A percentile compares a stretch with the other conserved stretches of the same genome.
phyloP scores from a whole-genome alignment of 2,329 filamentous ascomycete genomes.

The Fusarium foetens region DNA sequence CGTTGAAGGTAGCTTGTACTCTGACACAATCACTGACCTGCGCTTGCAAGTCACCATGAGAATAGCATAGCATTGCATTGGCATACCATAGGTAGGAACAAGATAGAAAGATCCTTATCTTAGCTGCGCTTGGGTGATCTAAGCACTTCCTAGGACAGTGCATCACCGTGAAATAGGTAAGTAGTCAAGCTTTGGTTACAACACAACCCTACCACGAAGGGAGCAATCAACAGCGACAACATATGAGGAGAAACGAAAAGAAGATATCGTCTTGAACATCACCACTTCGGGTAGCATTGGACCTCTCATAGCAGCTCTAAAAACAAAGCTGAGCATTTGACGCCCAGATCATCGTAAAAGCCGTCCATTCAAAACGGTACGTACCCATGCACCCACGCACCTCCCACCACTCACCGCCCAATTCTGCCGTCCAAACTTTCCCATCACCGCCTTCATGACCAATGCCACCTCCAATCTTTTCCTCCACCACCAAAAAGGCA shows the following conservation, averaged over 20 bases:
- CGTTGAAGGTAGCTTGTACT: fast-evolving
- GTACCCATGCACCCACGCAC: background rate
- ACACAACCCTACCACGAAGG: background rate
- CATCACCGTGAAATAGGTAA: background rate
- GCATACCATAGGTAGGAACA: background rate
- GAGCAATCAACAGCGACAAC: no score
- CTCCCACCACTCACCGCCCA: slow-evolving; percentile 32
- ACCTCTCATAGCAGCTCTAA: background rate
- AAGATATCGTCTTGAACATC: fast-evolving
- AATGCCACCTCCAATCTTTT: slow-evolving; percentile 39
- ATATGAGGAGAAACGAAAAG: background rate
- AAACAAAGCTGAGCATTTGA: background rate
- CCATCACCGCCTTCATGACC: slow-evolving; percentile 39
- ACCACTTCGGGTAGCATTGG: background rate
- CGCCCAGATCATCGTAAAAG: background rate
- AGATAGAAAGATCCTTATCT: background rate
- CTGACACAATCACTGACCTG: background rate
- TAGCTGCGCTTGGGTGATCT: background rate
- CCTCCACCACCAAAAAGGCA: slow-evolving; percentile 1
- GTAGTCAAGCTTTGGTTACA: background rate
- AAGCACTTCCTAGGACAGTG: no score
- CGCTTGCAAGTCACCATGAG: background rate
- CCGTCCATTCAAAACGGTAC: background rate
- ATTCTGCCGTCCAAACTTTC: slow-evolving; percentile 44
- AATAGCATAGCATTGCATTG: no score